Conservation (phyloP, 371 early-diverging fungal genomes). For the Gilbertella persicaria region DNA sequence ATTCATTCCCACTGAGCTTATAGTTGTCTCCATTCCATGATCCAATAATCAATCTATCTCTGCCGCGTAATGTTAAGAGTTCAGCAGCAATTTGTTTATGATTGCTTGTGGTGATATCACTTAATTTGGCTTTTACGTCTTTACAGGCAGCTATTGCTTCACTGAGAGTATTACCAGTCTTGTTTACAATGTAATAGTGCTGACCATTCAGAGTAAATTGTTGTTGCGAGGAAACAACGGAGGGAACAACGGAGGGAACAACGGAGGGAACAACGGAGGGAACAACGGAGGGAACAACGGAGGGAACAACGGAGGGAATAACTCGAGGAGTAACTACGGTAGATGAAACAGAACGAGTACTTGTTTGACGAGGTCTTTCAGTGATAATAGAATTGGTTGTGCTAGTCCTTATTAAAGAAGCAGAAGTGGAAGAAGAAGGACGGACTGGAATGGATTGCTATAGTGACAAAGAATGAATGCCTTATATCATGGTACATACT, state of each 20-base stretch:
- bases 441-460: conserved; percentile 12
- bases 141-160: neutral
- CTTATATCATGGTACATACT: no score
- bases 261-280: no score
- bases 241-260: no score
- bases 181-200: conserved; percentile 1
- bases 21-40: conserved; percentile 28
- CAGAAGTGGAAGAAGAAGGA: neutral
- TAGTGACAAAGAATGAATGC: no score
- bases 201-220: conserved; percentile 3
- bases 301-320: no score
- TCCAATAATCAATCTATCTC: conserved; percentile 10
- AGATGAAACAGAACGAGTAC: no score
- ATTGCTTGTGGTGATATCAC: neutral
- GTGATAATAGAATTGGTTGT: neutral
- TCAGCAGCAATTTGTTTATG: neutral
- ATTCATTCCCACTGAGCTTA: conserved; percentile 6
- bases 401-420: neutral
- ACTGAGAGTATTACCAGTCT: neutral
- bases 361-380: no score
- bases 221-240: no score
- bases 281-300: no score
- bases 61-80: neutral
- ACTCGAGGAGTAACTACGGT: no score
- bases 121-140: neutral